Evolutionary conservation across 2,329 filamentous ascomycete species (phyloP).

Genomic region (Aspergillus pseudoviridinutans): DNA sequence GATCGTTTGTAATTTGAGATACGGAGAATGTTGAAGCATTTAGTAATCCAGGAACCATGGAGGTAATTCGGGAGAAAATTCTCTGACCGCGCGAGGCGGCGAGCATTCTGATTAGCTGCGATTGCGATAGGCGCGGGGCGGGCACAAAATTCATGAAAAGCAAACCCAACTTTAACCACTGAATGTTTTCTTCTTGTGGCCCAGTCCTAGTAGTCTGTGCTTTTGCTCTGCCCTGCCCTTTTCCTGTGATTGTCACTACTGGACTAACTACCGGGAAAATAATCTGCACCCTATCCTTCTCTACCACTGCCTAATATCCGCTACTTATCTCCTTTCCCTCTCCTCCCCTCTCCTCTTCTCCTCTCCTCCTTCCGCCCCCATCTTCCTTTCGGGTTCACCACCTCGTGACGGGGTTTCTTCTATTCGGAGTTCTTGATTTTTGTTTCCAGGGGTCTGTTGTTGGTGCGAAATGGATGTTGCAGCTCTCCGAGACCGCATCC

Average conservation of each 20-base stretch:
- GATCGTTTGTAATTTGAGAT: neutral
- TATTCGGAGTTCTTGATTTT: slow-evolving; percentile 23
- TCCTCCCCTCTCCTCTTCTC: neutral
- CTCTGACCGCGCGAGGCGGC: slow-evolving; percentile 22
- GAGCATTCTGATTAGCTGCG: slow-evolving; percentile 22
- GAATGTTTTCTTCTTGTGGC: slow-evolving; percentile 9
- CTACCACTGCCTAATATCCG: slow-evolving; percentile 19
- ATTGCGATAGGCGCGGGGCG: slow-evolving; percentile 23
- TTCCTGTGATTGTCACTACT: neutral
- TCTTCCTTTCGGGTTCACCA: slow-evolving; percentile 8
- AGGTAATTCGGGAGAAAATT: slow-evolving; percentile 12
- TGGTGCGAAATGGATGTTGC: slow-evolving; percentile 55
- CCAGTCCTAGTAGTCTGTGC: slow-evolving; percentile 8
- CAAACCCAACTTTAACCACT: slow-evolving; percentile 19
- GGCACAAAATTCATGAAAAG: slow-evolving; percentile 24
- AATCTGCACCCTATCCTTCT: slow-evolving; percentile 3
- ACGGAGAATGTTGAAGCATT: neutral
- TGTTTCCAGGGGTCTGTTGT: slow-evolving; percentile 30
- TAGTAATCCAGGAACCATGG: neutral
- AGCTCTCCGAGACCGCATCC: slow-evolving; percentile 59
- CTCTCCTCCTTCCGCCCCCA: neutral
- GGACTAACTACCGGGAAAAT: neutral
- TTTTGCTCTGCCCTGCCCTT: slow-evolving; percentile 1
- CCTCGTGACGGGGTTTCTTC: slow-evolving; percentile 20
- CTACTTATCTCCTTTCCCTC: slow-evolving; percentile 10